Base-by-base conservation (phyloP, 305 asterid genomes). In the Withania somnifera region DNA sequence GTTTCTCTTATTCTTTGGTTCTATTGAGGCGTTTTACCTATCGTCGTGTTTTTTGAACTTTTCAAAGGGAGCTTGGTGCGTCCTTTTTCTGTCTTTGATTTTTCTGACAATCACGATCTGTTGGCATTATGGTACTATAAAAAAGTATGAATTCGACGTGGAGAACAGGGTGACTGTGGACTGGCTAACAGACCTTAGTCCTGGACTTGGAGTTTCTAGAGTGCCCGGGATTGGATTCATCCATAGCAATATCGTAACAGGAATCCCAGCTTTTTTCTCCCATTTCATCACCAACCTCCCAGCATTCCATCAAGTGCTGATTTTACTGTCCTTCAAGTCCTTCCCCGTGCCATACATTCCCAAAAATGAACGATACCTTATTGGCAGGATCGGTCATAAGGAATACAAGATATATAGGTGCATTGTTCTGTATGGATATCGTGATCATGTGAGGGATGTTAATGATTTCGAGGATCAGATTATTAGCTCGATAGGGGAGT, bases 111-210 rank as follows among this genome's bases (percentile, higher is more conserved):
- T 87, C 56, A 95, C 94, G 99, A 81, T 86, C 20, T 81, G 95
- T 11, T 95, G 99, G 99, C 97, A 94, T 90, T 95, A 92, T 9
- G 99, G 99, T 75, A 93, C 97, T 30, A 84, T 94, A 45, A 95
- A 93, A 81, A 94, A 93, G 81, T 91, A 92, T n/a, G 85, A 91
- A 82, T 95, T 92, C 30, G 98, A 95, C 28, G 22, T 89, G 1
- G 93, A 95, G 68, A 95, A 93, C 93, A 95, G 92, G 79, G 97
- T 93, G 17, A 82, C 94, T 0, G 87, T 95, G 45, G 97, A 94
- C 64, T 94, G 99, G 99, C 89, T 95, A 10, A 92, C 97, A 4
- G 95, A 93, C 7, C 90, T 91, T 64, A 89, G 97, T 85, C 97
- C 96, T 0, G 90, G 92, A 53, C 94, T 95, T 0, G 97, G 93